phyloP scores from a whole-genome alignment of 768 basidiomycete species.

The Termitomyces sp. region DNA sequence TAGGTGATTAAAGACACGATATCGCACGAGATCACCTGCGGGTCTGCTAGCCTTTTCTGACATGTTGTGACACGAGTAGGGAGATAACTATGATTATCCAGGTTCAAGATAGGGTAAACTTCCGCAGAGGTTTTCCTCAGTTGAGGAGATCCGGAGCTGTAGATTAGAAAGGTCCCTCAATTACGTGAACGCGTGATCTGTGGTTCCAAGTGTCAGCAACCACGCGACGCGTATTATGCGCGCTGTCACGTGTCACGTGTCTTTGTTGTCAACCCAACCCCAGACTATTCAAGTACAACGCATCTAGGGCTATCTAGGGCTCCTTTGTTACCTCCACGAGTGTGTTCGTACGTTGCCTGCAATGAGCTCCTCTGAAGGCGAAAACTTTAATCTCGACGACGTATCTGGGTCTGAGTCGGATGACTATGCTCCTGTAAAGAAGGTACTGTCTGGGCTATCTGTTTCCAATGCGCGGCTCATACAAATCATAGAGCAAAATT shows the following conservation, averaged over 20 bases:
- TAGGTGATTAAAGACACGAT: not conserved
- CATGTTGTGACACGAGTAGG: not conserved
- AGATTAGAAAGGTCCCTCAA: not conserved
- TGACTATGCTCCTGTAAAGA: constrained; percentile 59
- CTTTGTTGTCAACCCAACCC: constrained; percentile 2
- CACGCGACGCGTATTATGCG: constrained; percentile 2
- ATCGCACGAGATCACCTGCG: not conserved
- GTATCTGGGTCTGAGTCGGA: constrained; percentile 64
- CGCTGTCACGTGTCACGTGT: constrained; percentile 12
- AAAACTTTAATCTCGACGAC: constrained; percentile 58
- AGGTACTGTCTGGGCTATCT: constrained; percentile 24
- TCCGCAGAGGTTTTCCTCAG: not conserved
- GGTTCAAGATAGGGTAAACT: not conserved
- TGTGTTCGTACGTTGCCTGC: constrained; percentile 1
- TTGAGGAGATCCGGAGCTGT: not conserved
- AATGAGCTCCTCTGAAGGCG: constrained; percentile 74
- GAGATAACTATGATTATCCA: not conserved
- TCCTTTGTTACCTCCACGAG: not conserved
- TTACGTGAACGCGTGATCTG: constrained; percentile 9
- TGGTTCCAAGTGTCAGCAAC: too few relatives aligned
- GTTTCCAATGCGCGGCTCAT: constrained; percentile 4
- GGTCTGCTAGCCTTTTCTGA: not conserved
- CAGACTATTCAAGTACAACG: not conserved
- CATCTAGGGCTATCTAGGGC: not conserved
- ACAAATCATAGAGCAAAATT: constrained; percentile 18